Conservation (phyloP, 2,329 filamentous ascomycete species). For the Orbilia oligospora region DNA sequence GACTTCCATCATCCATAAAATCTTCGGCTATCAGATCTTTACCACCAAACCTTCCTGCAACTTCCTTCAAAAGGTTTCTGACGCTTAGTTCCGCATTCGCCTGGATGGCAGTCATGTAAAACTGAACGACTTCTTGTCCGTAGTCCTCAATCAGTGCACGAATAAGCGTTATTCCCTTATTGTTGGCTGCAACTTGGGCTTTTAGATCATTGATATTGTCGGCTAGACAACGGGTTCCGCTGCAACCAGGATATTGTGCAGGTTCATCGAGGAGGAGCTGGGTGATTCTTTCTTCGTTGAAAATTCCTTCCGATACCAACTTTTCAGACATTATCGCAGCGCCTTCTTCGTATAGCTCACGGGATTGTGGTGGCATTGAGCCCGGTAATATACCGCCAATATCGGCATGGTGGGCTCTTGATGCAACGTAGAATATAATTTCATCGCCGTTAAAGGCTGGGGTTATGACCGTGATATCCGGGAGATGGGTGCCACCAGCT, state of each 20-base stretch:
- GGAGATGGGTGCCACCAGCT: constrained; percentile 85
- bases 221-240: constrained; percentile 81
- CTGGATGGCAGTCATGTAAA: constrained; percentile 88
- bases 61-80: constrained; percentile 78
- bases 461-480: constrained; percentile 83
- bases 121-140: constrained; percentile 81
- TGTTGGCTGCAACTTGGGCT: constrained; percentile 88
- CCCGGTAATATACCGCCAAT: constrained; percentile 87
- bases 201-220: constrained; percentile 91
- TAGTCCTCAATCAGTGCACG: constrained; percentile 82
- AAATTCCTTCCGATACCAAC: constrained; percentile 81
- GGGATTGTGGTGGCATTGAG: constrained; percentile 84
- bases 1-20: constrained; percentile 88
- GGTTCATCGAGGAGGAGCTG: constrained; percentile 81
- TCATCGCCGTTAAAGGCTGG: constrained; percentile 82
- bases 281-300: constrained; percentile 82
- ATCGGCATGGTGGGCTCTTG: constrained; percentile 84
- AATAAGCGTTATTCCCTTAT: constrained; percentile 86
- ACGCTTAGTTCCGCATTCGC: constrained; percentile 84
- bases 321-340: constrained; percentile 77
- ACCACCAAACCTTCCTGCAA: constrained; percentile 78
- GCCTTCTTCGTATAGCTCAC: constrained; percentile 76
- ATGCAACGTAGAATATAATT: constrained; percentile 86
- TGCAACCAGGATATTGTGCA: constrained; percentile 80
- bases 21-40: constrained; percentile 81